Base-by-base conservation (phyloP, 768 basidiomycete species). In the Porpolomopsis calyptriformis region DNA sequence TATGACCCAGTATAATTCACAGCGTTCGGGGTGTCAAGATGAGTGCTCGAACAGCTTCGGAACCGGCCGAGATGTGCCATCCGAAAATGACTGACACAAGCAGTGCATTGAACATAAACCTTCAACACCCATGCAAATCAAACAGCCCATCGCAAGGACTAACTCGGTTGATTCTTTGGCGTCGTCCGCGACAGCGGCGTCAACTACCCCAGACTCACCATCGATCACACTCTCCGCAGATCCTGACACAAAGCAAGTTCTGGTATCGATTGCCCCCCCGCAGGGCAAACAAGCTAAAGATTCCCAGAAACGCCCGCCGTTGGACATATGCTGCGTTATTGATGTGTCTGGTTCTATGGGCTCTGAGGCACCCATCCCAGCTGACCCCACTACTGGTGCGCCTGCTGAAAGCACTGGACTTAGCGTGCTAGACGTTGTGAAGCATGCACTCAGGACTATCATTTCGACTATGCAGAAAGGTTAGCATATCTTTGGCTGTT, bases 311-410 rank as follows among this genome's bases (percentile, higher is more conserved):
- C 40, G 47, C 24, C 33, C 47, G 2, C 40, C 47, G 12, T 27
- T 48, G 31, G 47, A 48, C 35, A 48, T 48, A 14, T 48, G 47
- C 33, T 48, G 47, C 34, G 47, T 48, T 18, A 48, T 48, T 31
- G 47, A 48, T 48, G 47, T 48, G 6, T 48, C 47, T 18, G 41
- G 47, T 4, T 48, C 47, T 12, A 48, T 48, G 47, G 47, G 47
- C 33, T 14, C 40, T 4, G 47, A 48, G 41, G 47, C 47, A 14
- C 19, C 41, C 16, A 43, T 48, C 24, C 47, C 47, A 8, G 47
- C 47, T 4, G 47, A 48, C 27, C 41, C 47, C 29, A 4, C 47
- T 9, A 43, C 47, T 4, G 41, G 41, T 36, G 34, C 29, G 8
- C 47, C 47, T 33, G 47, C 47, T 11, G 47, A 48, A 25, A 48